These are phyloP conservation scores for Choiromyces venosus DNA, from an alignment of 495 filamentous ascomycete species.

Conservation along the genomic window DNA sequence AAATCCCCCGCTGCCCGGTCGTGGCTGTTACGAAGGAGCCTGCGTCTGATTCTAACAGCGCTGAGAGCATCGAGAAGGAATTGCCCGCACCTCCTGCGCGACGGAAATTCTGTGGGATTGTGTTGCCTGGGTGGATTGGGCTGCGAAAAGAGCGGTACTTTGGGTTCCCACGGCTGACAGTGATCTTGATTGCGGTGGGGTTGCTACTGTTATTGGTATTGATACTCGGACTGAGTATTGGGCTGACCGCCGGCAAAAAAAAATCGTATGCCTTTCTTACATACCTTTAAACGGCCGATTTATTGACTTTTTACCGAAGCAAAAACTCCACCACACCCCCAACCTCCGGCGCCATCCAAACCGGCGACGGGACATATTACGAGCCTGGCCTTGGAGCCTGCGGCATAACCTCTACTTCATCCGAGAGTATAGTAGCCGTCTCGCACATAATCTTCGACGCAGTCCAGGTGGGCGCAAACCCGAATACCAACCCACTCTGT, in stretches of 20 bases:
- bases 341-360: conserved; percentile 48
- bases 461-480: conserved; percentile 48
- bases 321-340: conserved; percentile 52
- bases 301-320: neutral
- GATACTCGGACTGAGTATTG: conserved; percentile 54
- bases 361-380: conserved; percentile 69
- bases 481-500: conserved; percentile 67
- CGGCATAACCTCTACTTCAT: conserved; percentile 52
- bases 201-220: conserved; percentile 48
- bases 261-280: neutral
- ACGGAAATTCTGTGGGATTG: neutral
- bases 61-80: neutral
- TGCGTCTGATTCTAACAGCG: neutral
- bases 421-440: conserved; percentile 60
- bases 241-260: conserved; percentile 44
- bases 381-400: conserved; percentile 64
- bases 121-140: neutral
- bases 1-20: neutral
- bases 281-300: neutral
- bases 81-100: neutral
- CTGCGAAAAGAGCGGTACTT: conserved; percentile 7
- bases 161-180: conserved; percentile 14
- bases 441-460: conserved; percentile 65
- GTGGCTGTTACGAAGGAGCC: neutral
- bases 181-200: conserved; percentile 40